A percentile compares a stretch with the other conserved stretches of the same genome.
Conservation (phyloP, 805 yeast species). For the Cyberlindnera petersonii region DNA sequence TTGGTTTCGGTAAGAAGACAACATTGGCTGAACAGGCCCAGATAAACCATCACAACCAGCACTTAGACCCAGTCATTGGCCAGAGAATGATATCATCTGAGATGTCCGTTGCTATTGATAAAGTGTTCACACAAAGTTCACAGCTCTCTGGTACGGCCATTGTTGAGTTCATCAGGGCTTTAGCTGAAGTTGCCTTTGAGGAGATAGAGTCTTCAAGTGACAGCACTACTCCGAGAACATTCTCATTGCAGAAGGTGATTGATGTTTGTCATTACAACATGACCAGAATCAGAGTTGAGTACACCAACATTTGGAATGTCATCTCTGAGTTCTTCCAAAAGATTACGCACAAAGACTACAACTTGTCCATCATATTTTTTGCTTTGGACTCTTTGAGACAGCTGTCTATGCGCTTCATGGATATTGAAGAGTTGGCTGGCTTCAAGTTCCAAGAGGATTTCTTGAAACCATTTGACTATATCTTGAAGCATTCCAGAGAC, state of each 20-base stretch:
- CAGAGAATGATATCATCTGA: slow-evolving; percentile 59
- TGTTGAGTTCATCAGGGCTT: slow-evolving; percentile 78
- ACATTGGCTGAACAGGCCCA: slow-evolving; percentile 66
- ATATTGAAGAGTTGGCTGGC: slow-evolving; percentile 89
- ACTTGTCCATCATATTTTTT: slow-evolving; percentile 73
- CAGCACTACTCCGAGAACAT: slow-evolving; percentile 81
- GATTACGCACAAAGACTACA: slow-evolving; percentile 71
- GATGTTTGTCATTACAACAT: slow-evolving; percentile 97
- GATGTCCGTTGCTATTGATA: slow-evolving; percentile 76
- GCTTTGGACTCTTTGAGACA: slow-evolving; percentile 95
- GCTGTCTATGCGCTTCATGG: slow-evolving; percentile 85
- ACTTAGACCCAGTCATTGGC: slow-evolving; percentile 54
- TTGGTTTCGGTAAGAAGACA: slow-evolving; percentile 52
- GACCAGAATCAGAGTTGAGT: slow-evolving; percentile 92
- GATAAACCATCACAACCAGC: slow-evolving; percentile 68
- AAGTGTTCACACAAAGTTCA: slow-evolving; percentile 79
- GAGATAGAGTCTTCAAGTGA: slow-evolving; percentile 88
- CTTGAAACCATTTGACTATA: slow-evolving; percentile 82
- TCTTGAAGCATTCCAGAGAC: slow-evolving; percentile 63
- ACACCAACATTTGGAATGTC: slow-evolving; percentile 93
- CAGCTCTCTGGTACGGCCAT: slow-evolving; percentile 80
- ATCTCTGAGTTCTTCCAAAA: slow-evolving; percentile 87
- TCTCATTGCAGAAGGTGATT: slow-evolving; percentile 90
- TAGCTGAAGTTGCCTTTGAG: slow-evolving; percentile 81
- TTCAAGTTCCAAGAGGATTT: slow-evolving; percentile 95